Percentiles rank a stretch among this genome's conserved stretches.
These are phyloP conservation scores for Flaveria linearis DNA, from an alignment of 129 eudicot species.

Conservation along the genomic window DNA sequence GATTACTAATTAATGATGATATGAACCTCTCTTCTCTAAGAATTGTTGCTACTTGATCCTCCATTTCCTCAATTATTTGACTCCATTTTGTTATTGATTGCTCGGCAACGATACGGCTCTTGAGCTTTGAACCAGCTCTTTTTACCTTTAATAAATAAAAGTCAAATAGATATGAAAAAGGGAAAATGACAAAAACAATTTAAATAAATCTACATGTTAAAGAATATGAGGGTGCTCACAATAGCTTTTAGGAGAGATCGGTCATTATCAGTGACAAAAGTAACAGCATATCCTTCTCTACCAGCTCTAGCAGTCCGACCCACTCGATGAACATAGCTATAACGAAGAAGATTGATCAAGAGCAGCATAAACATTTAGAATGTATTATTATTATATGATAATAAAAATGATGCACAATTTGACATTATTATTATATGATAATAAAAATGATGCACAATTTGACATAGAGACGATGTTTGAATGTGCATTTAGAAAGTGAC, in stretches of 20 bases:
- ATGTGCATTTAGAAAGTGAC: background rate
- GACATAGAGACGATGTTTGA: background rate
- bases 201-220: background rate
- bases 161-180: background rate
- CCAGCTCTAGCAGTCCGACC: conserved; percentile 99
- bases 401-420: background rate
- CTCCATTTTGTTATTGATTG: conserved; percentile 77
- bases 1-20: background rate
- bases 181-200: background rate
- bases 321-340: conserved; percentile 94
- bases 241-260: conserved; percentile 84
- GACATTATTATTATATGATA: background rate
- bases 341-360: conserved; percentile 12
- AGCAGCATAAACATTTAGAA: background rate
- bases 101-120: conserved; percentile 83
- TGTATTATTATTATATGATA: too few relatives aligned
- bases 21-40: conserved; percentile 85
- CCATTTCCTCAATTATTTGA: conserved; percentile 81
- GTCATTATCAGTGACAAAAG: conserved; percentile 92
- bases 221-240: conserved; percentile 45
- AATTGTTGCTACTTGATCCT: conserved; percentile 72
- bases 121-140: conserved; percentile 83
- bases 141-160: conserved; percentile 52
- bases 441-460: background rate
- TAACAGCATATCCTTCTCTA: conserved; percentile 87